Evolutionary conservation across 495 filamentous ascomycete genomes (phyloP), one percentile per base, ranked within the genome.

Genomic region (Podospora comata): DNA sequence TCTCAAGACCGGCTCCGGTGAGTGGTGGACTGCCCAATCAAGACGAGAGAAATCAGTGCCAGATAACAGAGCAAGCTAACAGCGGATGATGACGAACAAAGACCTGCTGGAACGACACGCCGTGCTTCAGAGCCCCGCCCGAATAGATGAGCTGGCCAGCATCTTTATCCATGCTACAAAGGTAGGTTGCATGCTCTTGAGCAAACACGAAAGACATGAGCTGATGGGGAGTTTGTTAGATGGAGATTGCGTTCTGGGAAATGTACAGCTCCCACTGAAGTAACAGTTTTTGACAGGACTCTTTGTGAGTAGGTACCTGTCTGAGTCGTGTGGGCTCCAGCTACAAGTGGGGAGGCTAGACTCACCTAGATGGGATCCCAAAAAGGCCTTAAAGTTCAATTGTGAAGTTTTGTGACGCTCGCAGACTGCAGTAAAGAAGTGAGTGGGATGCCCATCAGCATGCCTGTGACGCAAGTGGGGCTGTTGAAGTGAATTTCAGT

Each of bases 181-280:
- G 81, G 88, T 91, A 72, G 77, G 83, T 70, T 1, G 5, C 30
- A 20, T 48, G 2, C 39, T 16, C 9, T 48, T 48, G 39, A 16
- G 15, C 39, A 48, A 48, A 48, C 39, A 48, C 1, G 39, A 13
- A 5, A 16, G 39, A 48, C 13, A 11, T 62, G 9, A 11, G 39
- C 66, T 58, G 54, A 67, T 58, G 55, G 63, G 6, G 4, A 7
- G 55, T 26, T 58, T 55, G 26, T 16, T 27, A 96, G 87, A 88
- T 97, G 85, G 93, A 96, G 78, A 89, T 88, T 71, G 89, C 86
- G 1, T 96, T 97, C 79, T 96, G 93, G 93, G 88, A 93, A 63
- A 95, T 96, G 91, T 82, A 71, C 61, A 62, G 59, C 27, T 71
- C 65, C n/a, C 53, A 48, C 13, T 70, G 69, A 71, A 27, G 23